Percentiles rank a stretch among this genome's conserved stretches.
Evolutionary conservation across 805 yeast species (phyloP).

Genomic region (Schizosaccharomyces osmophilus): DNA sequence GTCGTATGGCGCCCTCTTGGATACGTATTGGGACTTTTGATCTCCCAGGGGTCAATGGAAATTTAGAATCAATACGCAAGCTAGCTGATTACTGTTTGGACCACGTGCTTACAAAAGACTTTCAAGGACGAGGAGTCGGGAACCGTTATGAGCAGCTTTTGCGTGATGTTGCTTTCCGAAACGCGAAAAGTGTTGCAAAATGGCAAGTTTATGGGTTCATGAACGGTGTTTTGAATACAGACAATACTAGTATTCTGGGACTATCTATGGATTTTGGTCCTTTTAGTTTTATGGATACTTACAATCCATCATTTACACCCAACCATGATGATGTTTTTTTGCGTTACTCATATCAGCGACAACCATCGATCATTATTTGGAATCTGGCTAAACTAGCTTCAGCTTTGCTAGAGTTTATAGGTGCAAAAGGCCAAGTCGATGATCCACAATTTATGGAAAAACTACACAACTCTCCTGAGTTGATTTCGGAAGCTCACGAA

Average conservation of each 20-base stretch:
- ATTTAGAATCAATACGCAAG: conserved; percentile 32
- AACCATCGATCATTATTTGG: conserved; percentile 83
- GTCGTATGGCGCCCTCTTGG: conserved; percentile 72
- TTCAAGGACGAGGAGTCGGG: conserved; percentile 8
- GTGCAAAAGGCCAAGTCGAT: conserved; percentile 34
- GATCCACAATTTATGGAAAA: conserved; percentile 17
- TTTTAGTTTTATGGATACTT: conserved; percentile 31
- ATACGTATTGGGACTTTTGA: conserved; percentile 75
- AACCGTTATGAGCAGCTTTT: conserved; percentile 49
- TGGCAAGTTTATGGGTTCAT: conserved; percentile 85
- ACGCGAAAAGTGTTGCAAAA: conserved; percentile 52
- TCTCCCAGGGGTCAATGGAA: conserved; percentile 48
- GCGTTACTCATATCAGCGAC: conserved; percentile 60
- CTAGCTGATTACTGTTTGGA: conserved; percentile 52
- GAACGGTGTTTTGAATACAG: conserved; percentile 87
- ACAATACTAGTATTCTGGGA: conserved; percentile 76
- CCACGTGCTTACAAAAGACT: conserved; percentile 19
- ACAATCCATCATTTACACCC: conserved; percentile 61
- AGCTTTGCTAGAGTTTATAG: conserved; percentile 54
- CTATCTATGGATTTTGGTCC: conserved; percentile 86
- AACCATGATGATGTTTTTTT: conserved; percentile 58
- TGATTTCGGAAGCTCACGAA: conserved; percentile 25
- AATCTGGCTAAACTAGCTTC: conserved; percentile 69
- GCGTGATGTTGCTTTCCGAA: conserved; percentile 35
- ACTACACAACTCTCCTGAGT: conserved; percentile 17